Base-by-base conservation (phyloP, 1,139 yeast genomes). In the Diutina sp. region DNA sequence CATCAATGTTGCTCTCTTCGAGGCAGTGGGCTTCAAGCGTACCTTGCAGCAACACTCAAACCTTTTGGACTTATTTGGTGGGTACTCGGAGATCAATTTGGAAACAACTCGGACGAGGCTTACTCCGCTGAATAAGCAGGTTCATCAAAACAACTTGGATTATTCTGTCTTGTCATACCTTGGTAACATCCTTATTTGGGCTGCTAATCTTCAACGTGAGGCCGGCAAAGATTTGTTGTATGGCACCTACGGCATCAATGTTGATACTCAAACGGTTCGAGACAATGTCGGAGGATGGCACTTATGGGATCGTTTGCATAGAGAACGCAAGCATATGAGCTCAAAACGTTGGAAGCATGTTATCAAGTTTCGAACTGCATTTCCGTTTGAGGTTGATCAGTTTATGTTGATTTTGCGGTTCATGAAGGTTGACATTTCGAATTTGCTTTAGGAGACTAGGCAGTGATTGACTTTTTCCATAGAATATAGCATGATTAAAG, bases 341-440 rank as follows among this genome's bases (percentile, higher is more conserved):
- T 67, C 75, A 56, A 74, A 74, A 60, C 67, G 80, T 61, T 76
- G 80, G 80, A 76, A 76, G 59, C 79, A 75, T 59, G 66, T 76
- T 28, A 69, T 71, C 54, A 74, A 73, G 59, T 73, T 70, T 61
- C 66, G 79, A 62, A 72, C 69, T 55, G 63, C 67, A 12, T 76
- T 74, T 59, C 69, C 74, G 6, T 73, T 66, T 56, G 79, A 74
- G 62, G 77, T 71, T 56, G 76, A 76, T 59, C 78, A 75, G 62
- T 75, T 76, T 59, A 67, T 73, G 62, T 68, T 75, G 59, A 70
- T 74, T 18, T 66, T 74, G 59, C 65, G 76, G 55, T 72, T 71
- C 58, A 68, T 74, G 72, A 69, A 70, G 46, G 28, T 30, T 9
- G 53, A 50, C 29, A 18, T 50, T 5, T n/a, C 16, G 8, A 50